Evolutionary conservation across 192 early-diverging fungal species (phyloP), one percentile per base, ranked within the genome.

Genomic region (Backusella australiensis): DNA sequence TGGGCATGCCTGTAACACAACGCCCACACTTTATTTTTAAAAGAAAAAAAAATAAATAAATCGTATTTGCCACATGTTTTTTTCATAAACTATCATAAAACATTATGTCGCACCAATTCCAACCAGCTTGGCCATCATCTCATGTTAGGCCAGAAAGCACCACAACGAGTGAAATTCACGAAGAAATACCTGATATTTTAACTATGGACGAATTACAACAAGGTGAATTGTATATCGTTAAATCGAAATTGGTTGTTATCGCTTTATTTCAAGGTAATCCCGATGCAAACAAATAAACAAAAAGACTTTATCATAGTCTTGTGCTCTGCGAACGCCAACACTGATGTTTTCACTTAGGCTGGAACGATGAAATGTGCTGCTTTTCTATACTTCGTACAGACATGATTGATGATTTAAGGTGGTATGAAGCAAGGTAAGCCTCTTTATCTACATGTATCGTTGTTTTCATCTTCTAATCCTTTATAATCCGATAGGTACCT

Each of bases 331-430:
- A 35, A 46, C 32, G 34, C 46, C n/a, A 44, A 66, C 46, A 21
- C 39, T 42, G 23, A 36, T 23, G 17, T 6, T 39, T 26, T 26
- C 6, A 70, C 19, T 23, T 74, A 80, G 79, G 82, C 19, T 83
- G 82, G 82, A 63, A 83, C 65, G 82, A 83, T 77, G 82, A 83
- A 49, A 83, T 83, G 82, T 83, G 82, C 36, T 83, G 82, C 34
- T 83, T 79, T 49, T 35, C 67, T 52, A 36, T 83, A 42, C 76
- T 83, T 78, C 74, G 82, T 77, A 75, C 78, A 29, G 82, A 83
- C n/a, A 38, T 49, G 19, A 52, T 53, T 36, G 75, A 71, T 44
- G 23, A 73, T 7, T 77, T 83, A 72, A 75, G 76, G 34, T 83
- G 82, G 82, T 83, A 78, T 19, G 71, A 80, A 42, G 82, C 82